Conservation (phyloP, 768 basidiomycete species). For the Auriscalpium microsporum region DNA sequence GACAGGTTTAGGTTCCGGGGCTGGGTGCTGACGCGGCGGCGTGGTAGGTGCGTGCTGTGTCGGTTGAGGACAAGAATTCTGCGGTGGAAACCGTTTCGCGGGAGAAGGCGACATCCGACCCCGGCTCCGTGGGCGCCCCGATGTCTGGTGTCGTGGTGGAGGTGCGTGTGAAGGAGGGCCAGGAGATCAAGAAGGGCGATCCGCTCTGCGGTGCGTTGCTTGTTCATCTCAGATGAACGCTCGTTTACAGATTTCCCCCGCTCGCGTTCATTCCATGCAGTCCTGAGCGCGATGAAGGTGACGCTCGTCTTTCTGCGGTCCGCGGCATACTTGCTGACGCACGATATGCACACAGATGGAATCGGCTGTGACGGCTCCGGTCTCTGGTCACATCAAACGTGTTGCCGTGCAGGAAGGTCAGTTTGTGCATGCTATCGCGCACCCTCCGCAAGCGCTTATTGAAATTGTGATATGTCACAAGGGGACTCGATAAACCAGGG, state of each 20-base stretch:
- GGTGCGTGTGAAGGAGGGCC: slow-evolving; percentile 94
- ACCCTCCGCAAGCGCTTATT: background rate
- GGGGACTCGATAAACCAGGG: slow-evolving; percentile 94
- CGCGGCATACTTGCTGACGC: slow-evolving; percentile 13
- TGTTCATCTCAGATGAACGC: background rate
- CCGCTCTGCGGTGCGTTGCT: slow-evolving; percentile 72
- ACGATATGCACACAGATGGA: slow-evolving; percentile 66
- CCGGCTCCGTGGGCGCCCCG: slow-evolving; percentile 94
- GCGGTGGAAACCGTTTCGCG: slow-evolving; percentile 91
- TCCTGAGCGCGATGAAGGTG: slow-evolving; percentile 96
- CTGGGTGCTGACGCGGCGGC: slow-evolving; percentile 1
- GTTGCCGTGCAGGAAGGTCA: slow-evolving; percentile 83
- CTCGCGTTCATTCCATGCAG: slow-evolving; percentile 28
- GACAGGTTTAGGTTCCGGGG: background rate
- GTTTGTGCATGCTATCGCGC: slow-evolving; percentile 11
- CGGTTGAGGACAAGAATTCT: slow-evolving; percentile 94
- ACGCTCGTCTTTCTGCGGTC: slow-evolving; percentile 18
- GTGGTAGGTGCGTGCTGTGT: slow-evolving; percentile 79
- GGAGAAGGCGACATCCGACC: slow-evolving; percentile 89
- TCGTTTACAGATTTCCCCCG: too few species aligned
- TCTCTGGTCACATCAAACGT: slow-evolving; percentile 92
- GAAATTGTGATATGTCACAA: slow-evolving; percentile 22
- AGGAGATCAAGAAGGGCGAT: slow-evolving; percentile 97
- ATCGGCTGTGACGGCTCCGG: slow-evolving; percentile 91
- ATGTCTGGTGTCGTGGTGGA: slow-evolving; percentile 99